These are phyloP conservation scores for Paraphysoderma sedebokerense DNA, from an alignment of 371 early-diverging fungal species.

Conservation along the genomic window DNA sequence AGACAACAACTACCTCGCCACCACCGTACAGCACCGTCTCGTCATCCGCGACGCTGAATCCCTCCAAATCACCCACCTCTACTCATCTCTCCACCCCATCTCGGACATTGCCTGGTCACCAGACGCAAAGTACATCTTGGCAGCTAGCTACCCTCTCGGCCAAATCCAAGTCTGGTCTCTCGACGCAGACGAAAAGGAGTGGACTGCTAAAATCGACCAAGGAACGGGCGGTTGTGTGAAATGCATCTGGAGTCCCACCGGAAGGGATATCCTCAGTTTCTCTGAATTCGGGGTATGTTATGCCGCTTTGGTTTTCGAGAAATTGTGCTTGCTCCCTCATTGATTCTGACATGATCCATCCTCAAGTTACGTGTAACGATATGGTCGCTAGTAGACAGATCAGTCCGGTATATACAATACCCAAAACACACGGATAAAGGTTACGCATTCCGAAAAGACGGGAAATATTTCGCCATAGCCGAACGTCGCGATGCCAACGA, in stretches of 20 bases:
- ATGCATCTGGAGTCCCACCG: constrained; percentile 44
- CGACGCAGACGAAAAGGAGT: constrained; percentile 24
- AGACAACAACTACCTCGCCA: constrained; percentile 41
- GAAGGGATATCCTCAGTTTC: constrained; percentile 36
- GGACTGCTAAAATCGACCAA: constrained; percentile 46
- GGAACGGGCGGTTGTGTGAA: constrained; percentile 29
- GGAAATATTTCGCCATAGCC: constrained; percentile 42
- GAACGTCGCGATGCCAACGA: constrained; percentile 46
- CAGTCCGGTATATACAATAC: constrained; percentile 33
- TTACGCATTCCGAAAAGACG: constrained; percentile 39
- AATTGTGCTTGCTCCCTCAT: no score
- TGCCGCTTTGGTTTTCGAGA: no score
- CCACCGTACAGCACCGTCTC: constrained; percentile 43
- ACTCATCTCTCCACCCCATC: constrained; percentile 24
- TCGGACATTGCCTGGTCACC: constrained; percentile 48
- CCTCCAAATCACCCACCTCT: constrained; percentile 35
- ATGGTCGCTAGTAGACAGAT: constrained; percentile 35
- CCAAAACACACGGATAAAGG: constrained; percentile 41
- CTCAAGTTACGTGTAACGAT: constrained; percentile 39
- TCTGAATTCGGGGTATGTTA: constrained; percentile 38
- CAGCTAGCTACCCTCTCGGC: constrained; percentile 28
- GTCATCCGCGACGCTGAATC: constrained; percentile 49
- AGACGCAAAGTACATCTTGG: constrained; percentile 35
- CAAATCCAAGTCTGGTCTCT: constrained; percentile 41
- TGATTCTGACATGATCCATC: neutral